Percentiles rank a stretch among this genome's conserved stretches.
Conservation (phyloP, 805 yeast species). For the Candida ipomoeae region DNA sequence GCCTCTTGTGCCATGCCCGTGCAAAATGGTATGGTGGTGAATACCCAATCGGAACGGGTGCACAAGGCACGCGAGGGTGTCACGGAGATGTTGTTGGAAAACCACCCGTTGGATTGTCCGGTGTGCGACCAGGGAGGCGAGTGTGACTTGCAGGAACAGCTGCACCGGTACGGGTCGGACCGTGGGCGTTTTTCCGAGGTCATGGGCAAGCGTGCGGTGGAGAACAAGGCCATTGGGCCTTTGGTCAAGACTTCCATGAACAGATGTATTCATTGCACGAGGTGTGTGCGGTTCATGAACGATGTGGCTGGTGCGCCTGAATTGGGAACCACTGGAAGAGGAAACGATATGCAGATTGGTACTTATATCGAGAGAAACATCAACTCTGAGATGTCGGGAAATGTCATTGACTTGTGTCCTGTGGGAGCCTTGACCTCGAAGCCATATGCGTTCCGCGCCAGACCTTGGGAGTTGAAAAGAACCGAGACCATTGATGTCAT, state of each 20-base stretch:
- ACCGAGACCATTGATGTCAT: constrained; percentile 81
- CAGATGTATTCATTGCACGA: constrained; percentile 87
- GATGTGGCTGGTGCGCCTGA: constrained; percentile 93
- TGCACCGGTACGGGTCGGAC: constrained; percentile 77
- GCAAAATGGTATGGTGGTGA: constrained; percentile 83
- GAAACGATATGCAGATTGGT: constrained; percentile 89
- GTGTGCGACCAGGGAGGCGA: constrained; percentile 95
- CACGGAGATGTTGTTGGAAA: constrained; percentile 81
- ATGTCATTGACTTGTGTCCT: constrained; percentile 83
- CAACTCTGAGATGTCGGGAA: constrained; percentile 81
- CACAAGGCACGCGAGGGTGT: constrained; percentile 85
- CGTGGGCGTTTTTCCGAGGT: constrained; percentile 82
- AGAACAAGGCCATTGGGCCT: constrained; percentile 88
- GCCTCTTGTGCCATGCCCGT: constrained; percentile 93
- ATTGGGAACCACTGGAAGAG: constrained; percentile 84
- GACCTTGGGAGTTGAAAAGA: constrained; percentile 91
- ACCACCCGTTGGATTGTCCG: constrained; percentile 91
- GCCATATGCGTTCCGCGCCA: constrained; percentile 87
- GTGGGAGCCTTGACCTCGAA: constrained; percentile 89
- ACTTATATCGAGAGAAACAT: constrained; percentile 82
- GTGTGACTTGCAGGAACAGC: constrained; percentile 88
- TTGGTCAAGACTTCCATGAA: constrained; percentile 87
- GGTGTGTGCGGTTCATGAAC: constrained; percentile 86
- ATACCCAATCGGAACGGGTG: constrained; percentile 73
- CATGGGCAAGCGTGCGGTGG: constrained; percentile 83